Evolutionary conservation across 495 filamentous ascomycete genomes (phyloP).

Genomic region (Massariosphaeria phaeospora): DNA sequence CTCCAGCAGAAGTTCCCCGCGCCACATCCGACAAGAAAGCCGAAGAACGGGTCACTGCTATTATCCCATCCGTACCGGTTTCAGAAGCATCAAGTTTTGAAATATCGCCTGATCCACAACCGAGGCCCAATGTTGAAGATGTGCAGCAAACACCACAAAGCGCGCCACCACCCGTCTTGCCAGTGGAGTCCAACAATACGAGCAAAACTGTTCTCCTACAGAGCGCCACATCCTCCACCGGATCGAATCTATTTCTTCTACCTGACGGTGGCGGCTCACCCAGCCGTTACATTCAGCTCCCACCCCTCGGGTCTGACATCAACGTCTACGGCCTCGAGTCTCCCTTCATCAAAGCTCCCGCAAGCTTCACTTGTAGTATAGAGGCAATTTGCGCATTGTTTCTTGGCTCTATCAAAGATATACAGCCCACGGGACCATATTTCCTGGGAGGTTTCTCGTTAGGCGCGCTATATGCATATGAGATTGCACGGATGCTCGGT

Average conservation of each 20-base stretch:
- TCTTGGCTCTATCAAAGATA: slow-evolving; percentile 18
- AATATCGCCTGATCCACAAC: background rate
- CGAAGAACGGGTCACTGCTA: no score
- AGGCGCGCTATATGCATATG: slow-evolving; percentile 23
- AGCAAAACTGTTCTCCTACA: slow-evolving; percentile 20
- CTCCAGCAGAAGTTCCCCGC: no score
- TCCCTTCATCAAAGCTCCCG: slow-evolving; percentile 30
- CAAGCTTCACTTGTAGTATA: slow-evolving; percentile 10
- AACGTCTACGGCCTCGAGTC: slow-evolving; percentile 39
- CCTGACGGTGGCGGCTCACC: slow-evolving; percentile 33
- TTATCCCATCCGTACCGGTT: no score
- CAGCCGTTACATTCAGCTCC: slow-evolving; percentile 33
- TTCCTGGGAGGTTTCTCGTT: slow-evolving; percentile 26
- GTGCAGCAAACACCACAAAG: no score
- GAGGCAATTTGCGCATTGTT: slow-evolving; percentile 24
- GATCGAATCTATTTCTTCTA: slow-evolving; percentile 18
- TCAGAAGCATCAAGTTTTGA: background rate
- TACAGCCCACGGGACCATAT: slow-evolving; percentile 26
- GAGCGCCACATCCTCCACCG: slow-evolving; percentile 6
- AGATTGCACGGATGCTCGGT: slow-evolving; percentile 18
- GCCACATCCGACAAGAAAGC: no score
- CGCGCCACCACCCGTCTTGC: no score
- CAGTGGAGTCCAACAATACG: background rate
- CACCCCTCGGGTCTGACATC: slow-evolving; percentile 22
- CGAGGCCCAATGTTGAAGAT: background rate